phyloP scores from a whole-genome alignment of 192 early-diverging fungal species.

The Backusella luteola region DNA sequence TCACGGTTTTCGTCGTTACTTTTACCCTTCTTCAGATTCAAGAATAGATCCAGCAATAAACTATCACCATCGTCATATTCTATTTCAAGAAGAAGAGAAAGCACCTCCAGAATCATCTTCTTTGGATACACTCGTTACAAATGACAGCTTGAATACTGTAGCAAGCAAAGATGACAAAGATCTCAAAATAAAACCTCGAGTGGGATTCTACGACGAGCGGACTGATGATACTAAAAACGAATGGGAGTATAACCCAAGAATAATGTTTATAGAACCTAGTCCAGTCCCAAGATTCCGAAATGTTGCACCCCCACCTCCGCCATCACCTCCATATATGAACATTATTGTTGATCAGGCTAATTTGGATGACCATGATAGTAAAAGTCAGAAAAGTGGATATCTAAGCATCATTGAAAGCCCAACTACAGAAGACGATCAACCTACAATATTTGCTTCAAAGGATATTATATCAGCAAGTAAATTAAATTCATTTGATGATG shows the following conservation, averaged over 20 bases:
- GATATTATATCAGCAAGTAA: neutral
- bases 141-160: neutral
- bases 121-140: neutral
- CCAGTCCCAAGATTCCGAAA: constrained; percentile 34
- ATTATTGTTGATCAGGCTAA: neutral
- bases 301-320: constrained; percentile 23
- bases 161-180: neutral
- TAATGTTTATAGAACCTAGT: constrained; percentile 33
- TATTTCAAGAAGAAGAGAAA: neutral
- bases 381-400: neutral
- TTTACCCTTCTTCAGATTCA: neutral
- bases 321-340: constrained; percentile 24
- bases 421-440: neutral
- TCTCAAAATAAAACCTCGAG: neutral
- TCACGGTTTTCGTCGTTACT: neutral
- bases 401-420: neutral
- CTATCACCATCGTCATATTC: constrained; percentile 11
- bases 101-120: neutral
- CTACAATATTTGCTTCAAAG: constrained; percentile 3
- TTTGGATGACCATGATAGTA: neutral
- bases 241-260: constrained; percentile 16
- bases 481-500: neutral
- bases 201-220: neutral
- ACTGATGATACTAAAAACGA: constrained; percentile 2
- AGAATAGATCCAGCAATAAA: neutral